Conservation (phyloP, 352 stramenopile species). For the Phytophthora quininea region DNA sequence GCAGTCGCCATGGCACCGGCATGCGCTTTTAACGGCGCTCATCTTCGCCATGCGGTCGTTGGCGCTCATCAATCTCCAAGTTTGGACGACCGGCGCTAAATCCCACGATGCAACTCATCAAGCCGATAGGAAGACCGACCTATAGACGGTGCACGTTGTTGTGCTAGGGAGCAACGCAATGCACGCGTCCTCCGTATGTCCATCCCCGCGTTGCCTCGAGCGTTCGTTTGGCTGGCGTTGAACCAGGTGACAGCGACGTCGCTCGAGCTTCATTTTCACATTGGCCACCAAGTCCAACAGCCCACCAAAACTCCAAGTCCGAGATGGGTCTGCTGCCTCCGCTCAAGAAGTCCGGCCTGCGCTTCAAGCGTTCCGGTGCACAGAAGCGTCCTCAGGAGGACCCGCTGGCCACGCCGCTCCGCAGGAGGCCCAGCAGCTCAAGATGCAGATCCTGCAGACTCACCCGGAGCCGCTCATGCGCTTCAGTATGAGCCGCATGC, state of each 20-base stretch:
- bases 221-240: neutral
- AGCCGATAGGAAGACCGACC: neutral
- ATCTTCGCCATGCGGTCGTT: too few relatives aligned
- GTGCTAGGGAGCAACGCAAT: neutral
- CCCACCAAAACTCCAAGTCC: neutral
- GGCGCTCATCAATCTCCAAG: neutral
- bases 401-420: constrained; percentile 27
- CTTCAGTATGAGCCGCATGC: constrained; percentile 75
- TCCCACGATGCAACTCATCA: neutral
- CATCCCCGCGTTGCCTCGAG: neutral
- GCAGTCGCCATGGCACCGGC: neutral
- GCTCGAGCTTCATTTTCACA: constrained; percentile 19
- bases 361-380: constrained; percentile 22
- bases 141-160: constrained; percentile 6
- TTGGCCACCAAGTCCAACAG: constrained; percentile 11
- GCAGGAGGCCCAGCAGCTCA: constrained; percentile 57
- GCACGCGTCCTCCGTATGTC: neutral
- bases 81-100: neutral
- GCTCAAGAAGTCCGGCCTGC: constrained; percentile 29
- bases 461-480: constrained; percentile 52
- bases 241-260: constrained; percentile 1
- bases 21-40: neutral
- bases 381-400: constrained; percentile 18
- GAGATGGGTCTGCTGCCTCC: constrained; percentile 30
- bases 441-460: constrained; percentile 56